phyloP scores from a whole-genome alignment of 2,329 filamentous ascomycete genomes.

The Fusarium domesticum region DNA sequence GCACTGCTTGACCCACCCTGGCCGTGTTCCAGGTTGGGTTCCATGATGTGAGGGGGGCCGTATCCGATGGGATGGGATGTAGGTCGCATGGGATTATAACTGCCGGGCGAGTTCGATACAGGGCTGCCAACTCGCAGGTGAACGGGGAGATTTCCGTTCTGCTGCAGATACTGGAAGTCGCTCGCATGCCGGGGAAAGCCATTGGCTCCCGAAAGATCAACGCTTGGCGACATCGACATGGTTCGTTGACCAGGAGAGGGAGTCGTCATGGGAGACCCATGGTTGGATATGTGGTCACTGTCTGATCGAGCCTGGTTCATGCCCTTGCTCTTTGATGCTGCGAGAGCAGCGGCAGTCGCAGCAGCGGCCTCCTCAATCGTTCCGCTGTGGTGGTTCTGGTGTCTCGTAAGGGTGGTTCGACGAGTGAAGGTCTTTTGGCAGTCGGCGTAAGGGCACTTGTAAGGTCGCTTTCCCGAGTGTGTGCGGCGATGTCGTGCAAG shows the following conservation, averaged over 20 bases:
- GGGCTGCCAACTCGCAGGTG: conserved; percentile 77
- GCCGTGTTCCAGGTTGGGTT: conserved; percentile 78
- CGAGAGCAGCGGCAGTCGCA: conserved; percentile 81
- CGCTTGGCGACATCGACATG: conserved; percentile 74
- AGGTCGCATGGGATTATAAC: conserved; percentile 56
- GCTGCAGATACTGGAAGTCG: conserved; percentile 71
- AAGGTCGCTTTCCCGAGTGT: conserved; percentile 91
- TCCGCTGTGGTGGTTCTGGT: conserved; percentile 93
- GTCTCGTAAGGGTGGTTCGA: conserved; percentile 88
- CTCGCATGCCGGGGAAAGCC: conserved; percentile 61
- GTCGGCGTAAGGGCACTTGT: conserved; percentile 95
- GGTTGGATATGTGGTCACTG: conserved; percentile 67
- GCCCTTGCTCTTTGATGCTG: conserved; percentile 46
- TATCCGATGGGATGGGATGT: conserved; percentile 85
- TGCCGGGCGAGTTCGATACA: conserved; percentile 62
- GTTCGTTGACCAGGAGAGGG: conserved; percentile 79
- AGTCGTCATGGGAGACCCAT: conserved; percentile 72
- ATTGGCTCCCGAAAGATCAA: conserved; percentile 67
- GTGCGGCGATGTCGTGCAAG: conserved; percentile 90
- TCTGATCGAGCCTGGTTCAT: conserved; percentile 59
- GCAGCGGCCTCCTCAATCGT: conserved; percentile 91
- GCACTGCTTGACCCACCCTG: conserved; percentile 65
- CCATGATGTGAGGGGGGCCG: conserved; percentile 79
- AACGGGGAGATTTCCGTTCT: conserved; percentile 73
- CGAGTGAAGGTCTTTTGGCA: conserved; percentile 99